Evolutionary conservation across 2,329 filamentous ascomycete species (phyloP), one percentile per base, ranked within the genome.

Genomic region (Sphaerulina populicola): DNA sequence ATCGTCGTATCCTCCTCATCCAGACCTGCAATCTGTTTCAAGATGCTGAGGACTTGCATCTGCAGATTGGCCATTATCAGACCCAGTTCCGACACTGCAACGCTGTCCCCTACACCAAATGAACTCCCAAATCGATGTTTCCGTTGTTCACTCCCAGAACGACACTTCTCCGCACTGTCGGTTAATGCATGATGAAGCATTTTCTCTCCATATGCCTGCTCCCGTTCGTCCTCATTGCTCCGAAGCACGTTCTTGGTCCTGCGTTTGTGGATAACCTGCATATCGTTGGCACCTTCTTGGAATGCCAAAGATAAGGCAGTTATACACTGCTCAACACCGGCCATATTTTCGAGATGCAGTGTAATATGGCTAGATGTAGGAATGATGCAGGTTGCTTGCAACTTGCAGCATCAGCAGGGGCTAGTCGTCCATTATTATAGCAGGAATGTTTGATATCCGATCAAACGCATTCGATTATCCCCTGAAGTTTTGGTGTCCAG

Each of bases 221-320:
- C 68, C 41, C 62, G 59, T 14, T 62, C 45, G 3, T 47, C 44
- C 14, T 56, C 52, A 18, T 42, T 47, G 43, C 57, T 53, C 23
- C 56, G 51, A 35, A 6, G 31, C 31, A 47, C 46, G 21, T 46
- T 57, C 39, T 54, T 57, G 36, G 35, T 42, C 18, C 38, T 52
- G 49, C 64, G 65, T 51, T 67, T 64, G 54, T 66, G 66, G 53
- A 71, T 61, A 15, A 62, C 59, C 39, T 66, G 62, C 29, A 68
- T 57, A 44, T 71, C 57, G 27, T 71, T 69, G 29, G 69, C 66
- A 12, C 64, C 69, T n/a, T 62, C 66, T 54, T 71, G 68, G 55
- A 73, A 73, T 6, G 70, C 69, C 9, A 66, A 69, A 7, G 71
- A 62, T 9, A 73, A 66, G 7, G 70, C 68, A n/a, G 68, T 61